phyloP scores from a whole-genome alignment of 768 basidiomycete genomes.

The Dacryopinax primogenitus region DNA sequence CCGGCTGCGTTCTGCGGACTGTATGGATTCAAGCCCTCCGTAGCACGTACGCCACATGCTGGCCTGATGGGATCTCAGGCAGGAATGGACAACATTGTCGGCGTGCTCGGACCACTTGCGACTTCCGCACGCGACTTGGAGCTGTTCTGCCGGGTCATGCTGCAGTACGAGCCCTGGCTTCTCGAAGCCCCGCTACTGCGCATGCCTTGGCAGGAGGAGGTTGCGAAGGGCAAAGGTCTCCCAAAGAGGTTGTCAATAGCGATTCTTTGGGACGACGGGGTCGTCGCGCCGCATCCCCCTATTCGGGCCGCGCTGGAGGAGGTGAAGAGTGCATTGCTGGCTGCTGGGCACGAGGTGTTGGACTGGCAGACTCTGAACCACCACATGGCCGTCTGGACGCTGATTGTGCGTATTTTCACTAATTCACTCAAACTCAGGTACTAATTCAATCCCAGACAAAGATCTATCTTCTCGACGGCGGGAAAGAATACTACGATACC shows the following conservation, averaged over 20 bases:
- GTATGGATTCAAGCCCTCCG: conserved; percentile 37
- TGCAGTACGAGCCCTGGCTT: conserved; percentile 37
- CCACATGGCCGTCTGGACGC: conserved; percentile 32
- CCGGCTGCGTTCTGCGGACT: conserved; percentile 34
- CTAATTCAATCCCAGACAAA: conserved; percentile 26
- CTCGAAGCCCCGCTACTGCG: conserved; percentile 36
- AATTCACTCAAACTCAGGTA: not conserved
- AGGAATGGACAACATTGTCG: conserved; percentile 42
- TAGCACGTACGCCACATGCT: conserved; percentile 40
- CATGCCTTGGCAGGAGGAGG: conserved; percentile 37
- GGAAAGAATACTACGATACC: conserved; percentile 34
- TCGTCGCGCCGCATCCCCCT: conserved; percentile 40
- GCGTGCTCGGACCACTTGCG: conserved; percentile 38
- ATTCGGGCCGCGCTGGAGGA: conserved; percentile 32
- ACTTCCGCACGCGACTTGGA: conserved; percentile 38
- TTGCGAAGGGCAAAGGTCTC: conserved; percentile 30
- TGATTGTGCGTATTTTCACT: conserved; percentile 31
- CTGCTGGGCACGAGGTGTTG: conserved; percentile 42
- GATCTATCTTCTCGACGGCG: conserved; percentile 41
- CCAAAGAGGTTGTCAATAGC: conserved; percentile 36
- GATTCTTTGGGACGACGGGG: conserved; percentile 40
- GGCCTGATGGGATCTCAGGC: conserved; percentile 38
- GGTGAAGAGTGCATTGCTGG: conserved; percentile 31
- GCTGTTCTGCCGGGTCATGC: conserved; percentile 38
- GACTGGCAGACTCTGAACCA: conserved; percentile 37